phyloP scores from a whole-genome alignment of 805 yeast species.

The Metschnikowia santaceciliae region DNA sequence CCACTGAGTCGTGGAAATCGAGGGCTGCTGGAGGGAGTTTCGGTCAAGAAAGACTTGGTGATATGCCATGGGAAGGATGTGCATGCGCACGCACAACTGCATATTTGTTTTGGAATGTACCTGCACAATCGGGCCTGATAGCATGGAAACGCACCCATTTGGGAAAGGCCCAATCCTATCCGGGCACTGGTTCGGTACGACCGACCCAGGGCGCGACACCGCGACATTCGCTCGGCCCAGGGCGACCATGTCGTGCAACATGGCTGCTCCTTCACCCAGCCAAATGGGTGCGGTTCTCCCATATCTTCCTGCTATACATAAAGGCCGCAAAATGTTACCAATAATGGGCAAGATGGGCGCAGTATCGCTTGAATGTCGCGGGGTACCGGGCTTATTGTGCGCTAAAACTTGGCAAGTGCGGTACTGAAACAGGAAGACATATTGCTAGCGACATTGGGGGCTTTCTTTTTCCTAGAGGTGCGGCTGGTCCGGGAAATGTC shows the following conservation, averaged over 20 bases:
- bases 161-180: conserved; percentile 3
- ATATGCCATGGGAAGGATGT: not conserved
- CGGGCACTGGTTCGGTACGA: not conserved
- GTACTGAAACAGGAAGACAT: conserved; percentile 1
- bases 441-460: not conserved
- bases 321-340: no score
- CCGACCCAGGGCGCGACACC: not conserved
- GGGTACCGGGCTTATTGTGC: not conserved
- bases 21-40: not conserved
- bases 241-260: no score
- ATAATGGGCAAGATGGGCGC: not conserved
- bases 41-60: not conserved
- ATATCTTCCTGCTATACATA: no score
- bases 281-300: no score
- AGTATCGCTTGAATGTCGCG: not conserved
- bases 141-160: not conserved
- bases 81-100: conserved; percentile 2
- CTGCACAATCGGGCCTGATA: not conserved
- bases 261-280: no score
- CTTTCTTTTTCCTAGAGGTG: conserved; percentile 3
- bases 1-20: not conserved
- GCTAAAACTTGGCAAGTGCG: conserved; percentile 2
- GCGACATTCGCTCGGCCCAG: not conserved
- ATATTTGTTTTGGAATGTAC: not conserved
- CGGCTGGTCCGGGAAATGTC: not conserved